Percentiles rank a stretch among this genome's conserved stretches.
Evolutionary conservation across 2,329 filamentous ascomycete genomes (phyloP).

Genomic region (Aspergillus luchuensis): DNA sequence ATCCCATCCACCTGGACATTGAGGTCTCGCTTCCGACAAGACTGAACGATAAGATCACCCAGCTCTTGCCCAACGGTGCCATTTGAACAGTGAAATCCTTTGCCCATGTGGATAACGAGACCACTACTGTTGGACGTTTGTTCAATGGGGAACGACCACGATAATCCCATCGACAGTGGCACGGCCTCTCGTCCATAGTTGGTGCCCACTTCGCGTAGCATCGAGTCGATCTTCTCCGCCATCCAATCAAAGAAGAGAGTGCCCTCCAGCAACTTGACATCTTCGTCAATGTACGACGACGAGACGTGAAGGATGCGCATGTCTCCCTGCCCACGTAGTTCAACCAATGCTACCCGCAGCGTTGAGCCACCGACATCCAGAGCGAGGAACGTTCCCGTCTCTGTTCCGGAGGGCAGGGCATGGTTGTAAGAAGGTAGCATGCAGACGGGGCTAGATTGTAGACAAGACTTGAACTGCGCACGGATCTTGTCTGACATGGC

Average conservation of each 20-base stretch:
- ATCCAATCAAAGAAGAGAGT: slow-evolving; percentile 68
- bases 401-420: slow-evolving; percentile 60
- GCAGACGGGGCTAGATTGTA: slow-evolving; percentile 59
- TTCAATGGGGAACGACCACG: slow-evolving; percentile 69
- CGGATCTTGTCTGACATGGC: slow-evolving; percentile 49
- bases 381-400: slow-evolving; percentile 62
- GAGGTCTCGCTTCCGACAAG: slow-evolving; percentile 57
- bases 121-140: slow-evolving; percentile 63
- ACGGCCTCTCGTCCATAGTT: slow-evolving; percentile 41
- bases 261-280: slow-evolving; percentile 57
- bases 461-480: slow-evolving; percentile 56
- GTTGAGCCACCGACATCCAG: slow-evolving; percentile 69
- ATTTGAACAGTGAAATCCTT: slow-evolving; percentile 63
- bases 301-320: slow-evolving; percentile 60
- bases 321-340: slow-evolving; percentile 53
- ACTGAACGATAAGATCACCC: slow-evolving; percentile 59
- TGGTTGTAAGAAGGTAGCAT: slow-evolving; percentile 69
- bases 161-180: slow-evolving; percentile 60
- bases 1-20: slow-evolving; percentile 64
- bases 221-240: slow-evolving; percentile 60
- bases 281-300: slow-evolving; percentile 58
- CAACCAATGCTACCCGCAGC: slow-evolving; percentile 63
- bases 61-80: slow-evolving; percentile 62
- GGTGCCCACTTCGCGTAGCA: slow-evolving; percentile 48
- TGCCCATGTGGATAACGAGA: slow-evolving; percentile 64